Evolutionary conservation across 441 rosid genomes (phyloP).

Genomic region (Caryocar brasiliense): DNA sequence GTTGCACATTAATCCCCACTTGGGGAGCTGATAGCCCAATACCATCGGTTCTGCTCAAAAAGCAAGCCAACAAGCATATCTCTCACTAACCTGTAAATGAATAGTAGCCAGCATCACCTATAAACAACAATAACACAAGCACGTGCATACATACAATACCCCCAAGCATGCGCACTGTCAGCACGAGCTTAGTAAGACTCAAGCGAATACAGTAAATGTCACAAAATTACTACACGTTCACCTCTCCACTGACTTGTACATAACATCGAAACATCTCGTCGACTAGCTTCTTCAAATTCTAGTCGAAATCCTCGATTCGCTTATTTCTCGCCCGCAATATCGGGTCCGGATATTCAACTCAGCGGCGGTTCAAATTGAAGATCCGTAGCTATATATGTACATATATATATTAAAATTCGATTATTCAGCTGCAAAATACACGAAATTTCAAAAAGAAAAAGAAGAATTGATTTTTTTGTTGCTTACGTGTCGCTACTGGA

Average conservation of each 20-base stretch:
- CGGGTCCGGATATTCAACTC: slow-evolving; percentile 83
- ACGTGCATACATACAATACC: no score
- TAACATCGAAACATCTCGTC: slow-evolving; percentile 80
- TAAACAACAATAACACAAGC: no score
- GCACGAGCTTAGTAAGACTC: no score
- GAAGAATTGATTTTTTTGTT: neutral
- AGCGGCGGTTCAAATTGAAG: slow-evolving; percentile 62
- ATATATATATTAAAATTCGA: no score
- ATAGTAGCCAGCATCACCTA: slow-evolving; percentile 1
- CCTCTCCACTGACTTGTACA: slow-evolving; percentile 89
- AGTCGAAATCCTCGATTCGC: slow-evolving; percentile 54
- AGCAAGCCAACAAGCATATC: slow-evolving; percentile 30
- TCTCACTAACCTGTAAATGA: slow-evolving; percentile 19
- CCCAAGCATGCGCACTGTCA: no score
- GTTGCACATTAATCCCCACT: slow-evolving; percentile 79
- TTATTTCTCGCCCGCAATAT: slow-evolving; percentile 61
- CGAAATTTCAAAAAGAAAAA: slow-evolving; percentile 4
- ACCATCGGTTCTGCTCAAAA: slow-evolving; percentile 75
- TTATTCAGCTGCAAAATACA: neutral
- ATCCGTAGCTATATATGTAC: slow-evolving; percentile 66
- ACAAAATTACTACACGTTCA: no score
- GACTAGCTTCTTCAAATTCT: slow-evolving; percentile 61
- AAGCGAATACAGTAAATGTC: no score
- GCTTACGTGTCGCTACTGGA: slow-evolving; percentile 45
- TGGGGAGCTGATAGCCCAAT: slow-evolving; percentile 96